Percentiles rank a stretch among this genome's conserved stretches.
phyloP scores from a whole-genome alignment of 192 early-diverging fungal species.

The Obelidium mucronatum region DNA sequence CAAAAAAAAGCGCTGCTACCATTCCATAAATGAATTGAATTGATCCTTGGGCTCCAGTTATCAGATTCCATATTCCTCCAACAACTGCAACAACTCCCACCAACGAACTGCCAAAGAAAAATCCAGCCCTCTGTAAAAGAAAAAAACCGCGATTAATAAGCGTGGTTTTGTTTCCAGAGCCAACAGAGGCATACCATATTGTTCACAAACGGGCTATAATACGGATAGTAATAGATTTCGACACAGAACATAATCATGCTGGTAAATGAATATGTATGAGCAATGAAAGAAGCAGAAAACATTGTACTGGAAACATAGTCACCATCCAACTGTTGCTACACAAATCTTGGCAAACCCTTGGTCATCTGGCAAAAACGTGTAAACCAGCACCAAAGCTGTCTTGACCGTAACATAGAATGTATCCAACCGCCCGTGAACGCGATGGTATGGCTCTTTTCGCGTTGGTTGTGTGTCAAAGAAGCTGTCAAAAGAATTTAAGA shows the following conservation, averaged over 20 bases:
- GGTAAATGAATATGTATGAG: too few species aligned
- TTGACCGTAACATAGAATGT: constrained; percentile 6
- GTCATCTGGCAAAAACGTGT: constrained; percentile 1
- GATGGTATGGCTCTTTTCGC: not conserved
- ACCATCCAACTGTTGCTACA: not conserved
- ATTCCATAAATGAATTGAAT: not conserved
- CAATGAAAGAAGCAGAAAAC: too few species aligned
- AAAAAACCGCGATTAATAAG: not conserved
- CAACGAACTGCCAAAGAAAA: not conserved
- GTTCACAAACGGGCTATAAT: constrained; percentile 15
- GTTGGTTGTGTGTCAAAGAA: constrained; percentile 28
- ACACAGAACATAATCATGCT: not conserved
- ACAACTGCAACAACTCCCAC: not conserved
- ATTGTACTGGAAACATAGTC: not conserved
- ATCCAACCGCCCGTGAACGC: constrained; percentile 21
- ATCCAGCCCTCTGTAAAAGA: constrained; percentile 5
- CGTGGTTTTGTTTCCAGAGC: too few species aligned
- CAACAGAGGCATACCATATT: too few species aligned
- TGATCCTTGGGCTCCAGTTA: not conserved
- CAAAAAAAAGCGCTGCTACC: not conserved
- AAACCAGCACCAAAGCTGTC: not conserved
- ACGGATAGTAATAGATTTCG: constrained; percentile 11
- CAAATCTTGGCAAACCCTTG: not conserved
- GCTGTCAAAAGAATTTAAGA: not conserved
- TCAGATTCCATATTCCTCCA: not conserved